Evolutionary conservation across 495 filamentous ascomycete species (phyloP).

Genomic region (Podospora pseudocomata): DNA sequence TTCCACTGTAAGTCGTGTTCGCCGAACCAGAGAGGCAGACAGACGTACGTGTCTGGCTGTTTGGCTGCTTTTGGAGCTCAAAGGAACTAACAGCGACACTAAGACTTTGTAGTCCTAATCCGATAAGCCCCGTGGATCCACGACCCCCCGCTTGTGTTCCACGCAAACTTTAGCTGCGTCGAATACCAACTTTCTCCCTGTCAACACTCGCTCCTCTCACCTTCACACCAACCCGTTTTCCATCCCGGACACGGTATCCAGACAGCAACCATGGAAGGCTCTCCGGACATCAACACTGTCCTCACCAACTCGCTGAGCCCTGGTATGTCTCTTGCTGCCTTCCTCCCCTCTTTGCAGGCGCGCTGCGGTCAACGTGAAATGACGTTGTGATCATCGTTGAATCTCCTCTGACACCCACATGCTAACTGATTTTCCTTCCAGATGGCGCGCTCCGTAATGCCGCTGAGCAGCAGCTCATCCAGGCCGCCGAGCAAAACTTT

Average conservation of each 20-base stretch:
- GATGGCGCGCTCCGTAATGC: conserved; percentile 84
- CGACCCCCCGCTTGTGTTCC: conserved; percentile 34
- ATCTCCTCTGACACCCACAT: conserved; percentile 7
- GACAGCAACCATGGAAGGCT: conserved; percentile 45
- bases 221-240: conserved; percentile 29
- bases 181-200: conserved; percentile 30
- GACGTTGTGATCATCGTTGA: conserved; percentile 14
- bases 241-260: conserved; percentile 22
- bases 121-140: conserved; percentile 32
- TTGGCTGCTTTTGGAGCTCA: conserved; percentile 4
- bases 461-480: conserved; percentile 89
- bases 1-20: conserved; percentile 1
- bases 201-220: conserved; percentile 26
- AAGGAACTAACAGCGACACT: background rate
- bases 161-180: conserved; percentile 38
- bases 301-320: conserved; percentile 87
- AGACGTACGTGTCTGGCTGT: background rate
- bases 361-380: background rate
- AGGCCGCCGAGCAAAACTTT: conserved; percentile 90
- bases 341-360: conserved; percentile 7
- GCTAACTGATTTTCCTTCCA: conserved; percentile 38
- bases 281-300: conserved; percentile 59
- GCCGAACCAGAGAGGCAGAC: background rate
- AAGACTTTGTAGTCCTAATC: conserved; percentile 19
- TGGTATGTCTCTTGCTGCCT: conserved; percentile 54